Evolutionary conservation across 192 early-diverging fungal genomes (phyloP).

Genomic region (Backusella mclennaniae): DNA sequence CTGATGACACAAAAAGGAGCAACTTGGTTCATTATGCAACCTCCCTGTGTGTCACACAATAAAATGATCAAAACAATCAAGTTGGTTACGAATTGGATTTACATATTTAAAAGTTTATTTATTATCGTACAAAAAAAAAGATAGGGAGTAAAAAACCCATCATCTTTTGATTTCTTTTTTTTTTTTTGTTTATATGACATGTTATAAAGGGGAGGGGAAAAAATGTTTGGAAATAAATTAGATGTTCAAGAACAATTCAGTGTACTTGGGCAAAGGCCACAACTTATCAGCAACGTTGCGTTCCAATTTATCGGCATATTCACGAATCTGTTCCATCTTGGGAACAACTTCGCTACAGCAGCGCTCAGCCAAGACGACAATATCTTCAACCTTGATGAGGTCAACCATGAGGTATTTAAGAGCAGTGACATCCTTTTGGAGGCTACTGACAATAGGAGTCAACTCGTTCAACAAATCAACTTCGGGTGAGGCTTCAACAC

Average conservation of each 20-base stretch:
- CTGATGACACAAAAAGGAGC: not conserved
- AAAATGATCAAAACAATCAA: not conserved
- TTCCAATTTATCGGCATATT: conserved; percentile 75
- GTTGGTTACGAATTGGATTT: no score
- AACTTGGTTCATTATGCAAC: not conserved
- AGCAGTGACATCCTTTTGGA: conserved; percentile 58
- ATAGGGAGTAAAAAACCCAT: not conserved
- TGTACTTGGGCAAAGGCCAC: conserved; percentile 98
- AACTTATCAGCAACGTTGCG: conserved; percentile 80
- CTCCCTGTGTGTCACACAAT: not conserved
- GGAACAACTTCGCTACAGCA: conserved; percentile 63
- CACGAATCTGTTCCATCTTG: conserved; percentile 71
- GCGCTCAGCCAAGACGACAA: conserved; percentile 60
- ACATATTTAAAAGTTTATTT: not conserved
- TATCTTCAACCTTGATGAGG: conserved; percentile 57
- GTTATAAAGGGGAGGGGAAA: not conserved
- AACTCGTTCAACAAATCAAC: conserved; percentile 63
- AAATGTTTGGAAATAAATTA: conserved; percentile 27
- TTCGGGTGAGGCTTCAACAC: conserved; percentile 64
- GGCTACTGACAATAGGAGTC: conserved; percentile 53
- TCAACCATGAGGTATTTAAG: conserved; percentile 60
- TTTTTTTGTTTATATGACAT: not conserved
- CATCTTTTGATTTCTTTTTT: conserved; percentile 2
- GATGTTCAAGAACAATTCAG: conserved; percentile 81
- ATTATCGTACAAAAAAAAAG: conserved; percentile 14